Evolutionary conservation across 306 rosid species (phyloP).

Genomic region (Arachis hypogaea): DNA sequence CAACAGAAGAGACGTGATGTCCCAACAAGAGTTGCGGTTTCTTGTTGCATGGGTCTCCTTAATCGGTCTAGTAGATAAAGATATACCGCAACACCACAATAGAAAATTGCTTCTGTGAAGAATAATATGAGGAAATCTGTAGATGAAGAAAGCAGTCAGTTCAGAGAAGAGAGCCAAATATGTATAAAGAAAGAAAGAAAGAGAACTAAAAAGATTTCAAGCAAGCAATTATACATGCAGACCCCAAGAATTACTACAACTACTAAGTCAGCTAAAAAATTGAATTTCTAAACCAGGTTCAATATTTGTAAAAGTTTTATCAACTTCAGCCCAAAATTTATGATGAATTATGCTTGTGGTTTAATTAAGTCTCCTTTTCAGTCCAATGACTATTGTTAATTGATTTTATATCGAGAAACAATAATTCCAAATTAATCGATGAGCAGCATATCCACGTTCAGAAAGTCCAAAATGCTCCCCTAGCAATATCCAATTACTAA

Average conservation of each 20-base stretch:
- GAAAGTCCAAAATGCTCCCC: constrained; percentile 29
- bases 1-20: constrained; percentile 77
- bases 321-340: constrained; percentile 19
- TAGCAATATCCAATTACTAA: constrained; percentile 18
- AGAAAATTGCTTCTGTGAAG: constrained; percentile 97
- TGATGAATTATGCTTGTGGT: constrained; percentile 8
- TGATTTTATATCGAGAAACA: too few species aligned
- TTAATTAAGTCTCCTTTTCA: too few species aligned
- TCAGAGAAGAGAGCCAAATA: constrained; percentile 35
- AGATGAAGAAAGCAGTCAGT: constrained; percentile 35
- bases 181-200: neutral
- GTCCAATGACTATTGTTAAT: too few species aligned
- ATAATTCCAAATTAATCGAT: too few species aligned
- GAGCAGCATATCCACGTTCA: constrained; percentile 15
- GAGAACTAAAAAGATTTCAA: neutral
- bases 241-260: constrained; percentile 2
- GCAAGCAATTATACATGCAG: constrained; percentile 21
- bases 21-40: constrained; percentile 47
- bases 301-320: constrained; percentile 3
- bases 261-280: constrained; percentile 17
- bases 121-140: constrained; percentile 98
- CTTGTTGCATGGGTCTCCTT: constrained; percentile 59
- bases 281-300: constrained; percentile 20
- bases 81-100: constrained; percentile 82
- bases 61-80: constrained; percentile 69